Conservation (phyloP, 179 eudicot species). For the Patellifolia procumbens region DNA sequence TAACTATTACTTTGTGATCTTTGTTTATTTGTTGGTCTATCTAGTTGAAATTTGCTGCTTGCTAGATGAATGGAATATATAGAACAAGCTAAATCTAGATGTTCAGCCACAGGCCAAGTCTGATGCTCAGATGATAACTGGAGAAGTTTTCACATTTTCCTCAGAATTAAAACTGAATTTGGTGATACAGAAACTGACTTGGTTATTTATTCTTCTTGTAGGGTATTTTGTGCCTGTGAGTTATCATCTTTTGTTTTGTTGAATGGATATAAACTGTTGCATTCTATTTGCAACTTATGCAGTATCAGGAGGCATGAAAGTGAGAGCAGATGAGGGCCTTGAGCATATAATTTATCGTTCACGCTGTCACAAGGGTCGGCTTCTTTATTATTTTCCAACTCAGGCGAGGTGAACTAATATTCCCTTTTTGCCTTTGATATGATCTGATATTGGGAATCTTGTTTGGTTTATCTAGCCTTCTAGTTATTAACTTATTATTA, state of each 20-base stretch:
- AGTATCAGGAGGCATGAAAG: constrained; percentile 58
- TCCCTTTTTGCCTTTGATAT: constrained; percentile 3
- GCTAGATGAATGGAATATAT: not conserved
- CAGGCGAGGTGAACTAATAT: constrained; percentile 47
- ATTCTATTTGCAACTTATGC: constrained; percentile 23
- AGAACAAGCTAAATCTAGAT: not conserved
- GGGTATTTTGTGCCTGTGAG: not conserved
- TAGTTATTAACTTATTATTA: not conserved
- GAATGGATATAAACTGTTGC: constrained; percentile 1
- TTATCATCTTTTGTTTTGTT: constrained; percentile 9
- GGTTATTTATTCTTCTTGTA: not conserved
- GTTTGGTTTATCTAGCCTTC: constrained; percentile 2
- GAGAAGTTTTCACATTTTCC: not conserved
- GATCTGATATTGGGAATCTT: not conserved
- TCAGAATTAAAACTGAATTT: not conserved
- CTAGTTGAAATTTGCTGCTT: not conserved
- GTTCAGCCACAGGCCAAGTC: not conserved
- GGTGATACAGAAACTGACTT: not conserved
- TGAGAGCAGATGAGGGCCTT: constrained; percentile 56
- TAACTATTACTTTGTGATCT: not conserved
- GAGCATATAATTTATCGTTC: constrained; percentile 69
- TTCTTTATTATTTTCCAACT: constrained; percentile 88
- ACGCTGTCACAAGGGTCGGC: constrained; percentile 95
- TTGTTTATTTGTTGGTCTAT: not conserved
- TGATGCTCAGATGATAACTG: not conserved